Evolutionary conservation across 2,329 filamentous ascomycete species (phyloP).

Genomic region (Cladobotryum protrusum): DNA sequence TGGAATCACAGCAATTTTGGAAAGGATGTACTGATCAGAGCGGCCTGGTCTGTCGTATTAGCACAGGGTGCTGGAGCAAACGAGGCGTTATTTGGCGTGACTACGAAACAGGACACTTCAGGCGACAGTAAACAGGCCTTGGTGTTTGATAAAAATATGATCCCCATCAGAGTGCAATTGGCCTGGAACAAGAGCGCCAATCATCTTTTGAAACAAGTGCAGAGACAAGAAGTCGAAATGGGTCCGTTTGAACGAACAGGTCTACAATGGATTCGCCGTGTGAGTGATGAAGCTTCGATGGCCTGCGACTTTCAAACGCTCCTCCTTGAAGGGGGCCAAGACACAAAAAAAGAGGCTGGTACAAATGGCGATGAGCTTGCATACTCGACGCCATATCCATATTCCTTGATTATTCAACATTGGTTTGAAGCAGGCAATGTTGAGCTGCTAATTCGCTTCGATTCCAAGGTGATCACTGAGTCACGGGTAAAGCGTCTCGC

Average conservation of each 20-base stretch:
- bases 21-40: conserved; percentile 15
- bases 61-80: conserved; percentile 36
- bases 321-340: conserved; percentile 12
- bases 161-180: conserved; percentile 33
- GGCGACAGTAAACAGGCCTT: conserved; percentile 15
- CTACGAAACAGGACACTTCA: conserved; percentile 30
- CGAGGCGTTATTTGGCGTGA: conserved; percentile 38
- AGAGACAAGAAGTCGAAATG: conserved; percentile 14
- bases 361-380: no score
- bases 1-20: conserved; percentile 1
- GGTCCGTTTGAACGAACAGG: conserved; percentile 14
- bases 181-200: conserved; percentile 18
- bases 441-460: not conserved
- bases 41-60: conserved; percentile 46
- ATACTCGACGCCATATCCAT: no score
- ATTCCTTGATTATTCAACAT: no score
- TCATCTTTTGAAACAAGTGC: conserved; percentile 10
- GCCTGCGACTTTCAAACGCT: conserved; percentile 23
- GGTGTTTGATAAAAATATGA: conserved; percentile 30
- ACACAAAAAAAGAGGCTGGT: no score
- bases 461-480: no score
- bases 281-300: conserved; percentile 9
- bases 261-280: conserved; percentile 13
- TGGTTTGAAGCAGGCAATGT: no score
- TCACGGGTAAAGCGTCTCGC: no score